Conservation (phyloP, 495 filamentous ascomycete genomes). For the Penicillium macrosclerotiorum region DNA sequence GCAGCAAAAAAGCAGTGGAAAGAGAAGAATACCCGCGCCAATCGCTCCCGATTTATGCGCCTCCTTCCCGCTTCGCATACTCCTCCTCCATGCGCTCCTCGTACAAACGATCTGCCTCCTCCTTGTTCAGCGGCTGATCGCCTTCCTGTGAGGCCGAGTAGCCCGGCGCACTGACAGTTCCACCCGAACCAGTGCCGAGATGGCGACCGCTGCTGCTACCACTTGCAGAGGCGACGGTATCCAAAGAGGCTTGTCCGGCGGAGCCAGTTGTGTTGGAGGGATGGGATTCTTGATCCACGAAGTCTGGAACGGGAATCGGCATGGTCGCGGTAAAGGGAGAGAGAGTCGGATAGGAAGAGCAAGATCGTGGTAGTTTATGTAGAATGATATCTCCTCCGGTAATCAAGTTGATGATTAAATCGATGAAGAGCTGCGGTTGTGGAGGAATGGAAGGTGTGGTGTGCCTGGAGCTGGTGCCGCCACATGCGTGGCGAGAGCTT, state of each 20-base stretch:
- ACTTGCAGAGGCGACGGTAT: slow-evolving; percentile 6
- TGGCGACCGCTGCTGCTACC: slow-evolving; percentile 10
- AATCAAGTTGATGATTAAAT: too few species aligned
- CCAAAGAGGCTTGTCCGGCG: slow-evolving; percentile 4
- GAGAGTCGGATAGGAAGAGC: too few species aligned
- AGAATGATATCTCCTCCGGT: too few species aligned
- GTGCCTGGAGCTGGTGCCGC: slow-evolving; percentile 6
- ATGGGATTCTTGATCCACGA: slow-evolving; percentile 14
- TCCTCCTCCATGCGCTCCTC: slow-evolving; percentile 75
- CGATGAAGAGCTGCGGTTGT: slow-evolving; percentile 7
- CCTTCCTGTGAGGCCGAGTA: slow-evolving; percentile 12
- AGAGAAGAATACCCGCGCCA: background rate
- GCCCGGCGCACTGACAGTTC: slow-evolving; percentile 13
- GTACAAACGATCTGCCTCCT: slow-evolving; percentile 61
- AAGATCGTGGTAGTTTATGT: too few species aligned
- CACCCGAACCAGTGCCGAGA: slow-evolving; percentile 11
- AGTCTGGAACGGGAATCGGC: slow-evolving; percentile 28
- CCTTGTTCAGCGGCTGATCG: slow-evolving; percentile 36
- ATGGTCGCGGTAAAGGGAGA: slow-evolving; percentile 22
- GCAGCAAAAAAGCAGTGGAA: background rate
- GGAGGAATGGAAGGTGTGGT: background rate
- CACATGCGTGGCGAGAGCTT: slow-evolving; percentile 15
- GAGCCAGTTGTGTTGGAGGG: slow-evolving; percentile 10
- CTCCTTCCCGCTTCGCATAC: slow-evolving; percentile 74
- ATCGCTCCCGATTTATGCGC: slow-evolving; percentile 42